Conservation (phyloP, 768 basidiomycete species). For the Tubosaeta sp. region DNA sequence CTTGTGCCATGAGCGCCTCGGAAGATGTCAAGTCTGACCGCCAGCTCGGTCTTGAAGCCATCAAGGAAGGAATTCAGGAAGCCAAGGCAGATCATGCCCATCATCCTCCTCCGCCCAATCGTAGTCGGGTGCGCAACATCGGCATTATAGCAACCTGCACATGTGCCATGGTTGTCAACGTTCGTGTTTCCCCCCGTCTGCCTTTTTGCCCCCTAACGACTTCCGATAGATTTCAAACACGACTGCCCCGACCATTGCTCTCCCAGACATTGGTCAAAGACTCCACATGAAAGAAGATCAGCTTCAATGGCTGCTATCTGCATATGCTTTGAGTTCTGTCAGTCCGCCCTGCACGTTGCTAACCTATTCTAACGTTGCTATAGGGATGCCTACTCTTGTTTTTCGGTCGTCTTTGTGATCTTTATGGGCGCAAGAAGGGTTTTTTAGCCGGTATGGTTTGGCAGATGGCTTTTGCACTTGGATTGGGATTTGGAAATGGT, state of each 20-base stretch:
- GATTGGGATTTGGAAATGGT: conserved; percentile 61
- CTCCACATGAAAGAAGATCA: conserved; percentile 46
- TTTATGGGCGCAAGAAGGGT: conserved; percentile 67
- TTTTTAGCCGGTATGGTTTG: conserved; percentile 59
- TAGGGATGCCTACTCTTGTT: conserved; percentile 78
- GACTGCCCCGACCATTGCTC: conserved; percentile 47
- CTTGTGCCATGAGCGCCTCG: conserved; percentile 10
- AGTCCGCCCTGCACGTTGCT: conserved; percentile 16
- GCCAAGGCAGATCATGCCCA: too few species aligned
- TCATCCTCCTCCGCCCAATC: conserved; percentile 2
- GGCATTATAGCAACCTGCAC: conserved; percentile 37
- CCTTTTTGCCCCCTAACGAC: conserved; percentile 1
- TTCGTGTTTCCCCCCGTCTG: conserved; percentile 12
- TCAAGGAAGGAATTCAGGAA: conserved; percentile 5
- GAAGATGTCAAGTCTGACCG: conserved; percentile 10
- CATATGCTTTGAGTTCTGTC: conserved; percentile 65
- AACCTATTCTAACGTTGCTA: conserved; percentile 4
- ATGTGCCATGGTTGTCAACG: conserved; percentile 36
- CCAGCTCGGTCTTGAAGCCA: conserved; percentile 7
- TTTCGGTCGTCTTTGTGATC: conserved; percentile 75
- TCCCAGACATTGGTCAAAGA: conserved; percentile 49
- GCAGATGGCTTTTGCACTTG: conserved; percentile 56
- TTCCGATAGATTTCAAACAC: conserved; percentile 26
- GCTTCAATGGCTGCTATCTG: conserved; percentile 66
- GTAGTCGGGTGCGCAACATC: conserved; percentile 25